Percentiles rank a stretch among this genome's conserved stretches.
phyloP scores from a whole-genome alignment of 2,329 filamentous ascomycete genomes.

The Trichoderma polysporum region DNA sequence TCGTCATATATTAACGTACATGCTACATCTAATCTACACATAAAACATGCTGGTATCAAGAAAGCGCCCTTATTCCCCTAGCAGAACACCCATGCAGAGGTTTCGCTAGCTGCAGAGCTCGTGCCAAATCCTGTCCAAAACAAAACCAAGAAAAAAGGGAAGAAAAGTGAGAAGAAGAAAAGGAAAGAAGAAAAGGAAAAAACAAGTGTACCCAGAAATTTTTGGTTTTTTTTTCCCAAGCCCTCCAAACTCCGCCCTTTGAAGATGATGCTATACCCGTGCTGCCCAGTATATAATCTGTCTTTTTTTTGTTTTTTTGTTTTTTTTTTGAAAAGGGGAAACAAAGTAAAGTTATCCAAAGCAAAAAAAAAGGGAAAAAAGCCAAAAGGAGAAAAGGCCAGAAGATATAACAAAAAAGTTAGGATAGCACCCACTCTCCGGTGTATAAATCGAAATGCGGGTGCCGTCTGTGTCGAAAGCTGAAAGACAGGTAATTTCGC shows the following conservation, averaged over 20 bases:
- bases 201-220: not conserved
- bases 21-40: constrained; percentile 19
- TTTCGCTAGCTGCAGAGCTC: not conserved
- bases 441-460: not conserved
- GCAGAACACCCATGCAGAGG: not conserved
- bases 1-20: constrained; percentile 14
- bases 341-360: not conserved
- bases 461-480: not conserved
- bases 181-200: not conserved
- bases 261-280: not conserved
- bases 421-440: not conserved
- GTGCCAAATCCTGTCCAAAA: not conserved
- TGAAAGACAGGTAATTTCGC: not conserved
- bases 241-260: constrained; percentile 9
- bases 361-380: not conserved
- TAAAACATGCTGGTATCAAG: constrained; percentile 16
- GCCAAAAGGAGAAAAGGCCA: not conserved
- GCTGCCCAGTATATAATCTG: not conserved
- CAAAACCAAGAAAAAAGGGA: not conserved
- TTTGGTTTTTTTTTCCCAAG: constrained; percentile 5
- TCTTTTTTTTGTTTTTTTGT: not conserved
- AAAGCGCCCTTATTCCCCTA: not conserved
- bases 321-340: not conserved
- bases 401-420: not conserved
- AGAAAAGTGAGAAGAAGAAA: not conserved